Conservation (phyloP, 2,329 filamentous ascomycete genomes). For the Penicillium verrucosum region DNA sequence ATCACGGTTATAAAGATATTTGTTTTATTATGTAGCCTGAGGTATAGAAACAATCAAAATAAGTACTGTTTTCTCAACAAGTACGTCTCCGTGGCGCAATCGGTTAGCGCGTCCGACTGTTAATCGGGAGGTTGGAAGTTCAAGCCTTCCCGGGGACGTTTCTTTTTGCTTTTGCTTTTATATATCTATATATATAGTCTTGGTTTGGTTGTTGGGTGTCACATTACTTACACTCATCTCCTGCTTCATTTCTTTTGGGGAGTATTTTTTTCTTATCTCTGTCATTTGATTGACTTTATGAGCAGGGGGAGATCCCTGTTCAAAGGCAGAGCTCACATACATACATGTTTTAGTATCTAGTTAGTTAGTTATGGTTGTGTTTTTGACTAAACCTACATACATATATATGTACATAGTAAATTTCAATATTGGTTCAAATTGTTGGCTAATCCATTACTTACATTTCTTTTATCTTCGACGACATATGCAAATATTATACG, state of each 20-base stretch:
- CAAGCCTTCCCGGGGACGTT: slow-evolving; percentile 1
- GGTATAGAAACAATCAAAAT: no score
- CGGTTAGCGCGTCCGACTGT: slow-evolving; percentile 2
- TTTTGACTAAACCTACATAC: background rate
- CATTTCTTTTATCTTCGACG: slow-evolving; percentile 46
- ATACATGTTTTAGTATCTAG: no score
- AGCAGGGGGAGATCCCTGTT: background rate
- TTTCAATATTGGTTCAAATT: background rate
- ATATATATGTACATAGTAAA: background rate
- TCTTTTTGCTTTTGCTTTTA: background rate
- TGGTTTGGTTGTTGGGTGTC: no score
- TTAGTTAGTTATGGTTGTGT: background rate
- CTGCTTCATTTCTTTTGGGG: background rate
- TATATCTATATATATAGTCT: no score
- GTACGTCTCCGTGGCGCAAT: slow-evolving; percentile 2
- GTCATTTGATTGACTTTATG: background rate
- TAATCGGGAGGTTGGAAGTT: slow-evolving; percentile 3
- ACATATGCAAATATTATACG: slow-evolving; percentile 34
- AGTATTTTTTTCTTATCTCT: background rate
- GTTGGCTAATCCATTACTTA: slow-evolving; percentile 44
- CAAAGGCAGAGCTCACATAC: background rate
- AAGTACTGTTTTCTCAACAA: no score
- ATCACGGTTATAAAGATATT: no score
- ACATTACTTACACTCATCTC: no score
- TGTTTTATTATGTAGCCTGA: no score